phyloP scores from a whole-genome alignment of 352 stramenopile species.

The Peronosclerospora sorghi region DNA sequence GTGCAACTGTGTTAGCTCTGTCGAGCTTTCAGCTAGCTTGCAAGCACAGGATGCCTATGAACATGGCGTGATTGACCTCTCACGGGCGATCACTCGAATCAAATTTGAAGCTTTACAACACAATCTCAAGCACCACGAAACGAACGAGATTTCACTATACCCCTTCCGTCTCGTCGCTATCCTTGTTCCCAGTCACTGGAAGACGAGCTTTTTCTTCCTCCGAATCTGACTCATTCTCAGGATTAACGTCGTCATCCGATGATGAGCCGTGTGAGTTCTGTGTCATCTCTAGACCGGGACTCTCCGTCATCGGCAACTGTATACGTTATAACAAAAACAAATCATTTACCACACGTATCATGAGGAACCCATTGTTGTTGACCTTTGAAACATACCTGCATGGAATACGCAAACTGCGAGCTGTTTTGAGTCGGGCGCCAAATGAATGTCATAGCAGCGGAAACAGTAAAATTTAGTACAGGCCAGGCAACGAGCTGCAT shows the following conservation, averaged over 20 bases:
- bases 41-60: too few relatives aligned
- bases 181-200: conserved; percentile 22
- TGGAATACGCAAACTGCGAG: conserved; percentile 80
- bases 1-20: background rate
- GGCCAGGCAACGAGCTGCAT: conserved; percentile 87
- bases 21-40: too few relatives aligned
- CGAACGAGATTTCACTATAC: conserved; percentile 15
- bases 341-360: conserved; percentile 5
- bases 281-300: conserved; percentile 49
- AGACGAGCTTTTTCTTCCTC: conserved; percentile 47
- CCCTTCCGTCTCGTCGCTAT: conserved; percentile 38
- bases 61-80: conserved; percentile 5
- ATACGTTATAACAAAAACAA: conserved; percentile 4
- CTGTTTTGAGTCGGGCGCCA: conserved; percentile 82
- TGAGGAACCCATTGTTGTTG: conserved; percentile 5
- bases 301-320: conserved; percentile 65
- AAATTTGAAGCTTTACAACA: conserved; percentile 7
- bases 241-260: conserved; percentile 38
- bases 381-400: conserved; percentile 36
- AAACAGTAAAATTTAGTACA: conserved; percentile 86
- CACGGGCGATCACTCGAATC: conserved; percentile 1
- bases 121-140: conserved; percentile 10
- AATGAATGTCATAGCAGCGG: conserved; percentile 82
- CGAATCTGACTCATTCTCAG: conserved; percentile 46
- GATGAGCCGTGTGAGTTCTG: conserved; percentile 39